A percentile compares a stretch with the other conserved stretches of the same genome.
Conservation (phyloP, 768 basidiomycete species). For the Auricularia sp. region DNA sequence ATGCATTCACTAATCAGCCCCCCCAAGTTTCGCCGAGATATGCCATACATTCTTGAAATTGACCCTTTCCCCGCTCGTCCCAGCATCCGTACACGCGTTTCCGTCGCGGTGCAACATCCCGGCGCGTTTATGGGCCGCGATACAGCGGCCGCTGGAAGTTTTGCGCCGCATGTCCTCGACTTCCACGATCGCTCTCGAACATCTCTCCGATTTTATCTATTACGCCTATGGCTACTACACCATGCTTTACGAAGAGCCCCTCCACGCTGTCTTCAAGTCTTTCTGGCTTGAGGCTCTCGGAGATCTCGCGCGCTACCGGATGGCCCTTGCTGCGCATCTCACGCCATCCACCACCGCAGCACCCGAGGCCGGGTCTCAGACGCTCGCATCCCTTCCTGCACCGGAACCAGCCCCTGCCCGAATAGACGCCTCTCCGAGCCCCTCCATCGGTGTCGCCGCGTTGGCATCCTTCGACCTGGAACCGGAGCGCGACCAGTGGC, state of each 20-base stretch:
- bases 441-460: slow-evolving; percentile 79
- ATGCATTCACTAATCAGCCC: slow-evolving; percentile 13
- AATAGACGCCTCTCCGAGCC: slow-evolving; percentile 56
- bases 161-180: slow-evolving; percentile 76
- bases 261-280: slow-evolving; percentile 55
- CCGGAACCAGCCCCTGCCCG: slow-evolving; percentile 37
- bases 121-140: slow-evolving; percentile 85
- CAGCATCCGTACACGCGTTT: slow-evolving; percentile 79
- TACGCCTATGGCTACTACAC: slow-evolving; percentile 95
- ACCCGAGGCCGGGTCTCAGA: slow-evolving; percentile 8
- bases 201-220: slow-evolving; percentile 89
- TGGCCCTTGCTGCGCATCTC: slow-evolving; percentile 82
- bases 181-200: slow-evolving; percentile 66
- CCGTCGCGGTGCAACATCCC: slow-evolving; percentile 95
- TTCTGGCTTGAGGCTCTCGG: slow-evolving; percentile 97
- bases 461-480: slow-evolving; percentile 76
- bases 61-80: slow-evolving; percentile 77
- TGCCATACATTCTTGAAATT: slow-evolving; percentile 84
- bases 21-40: slow-evolving; percentile 72
- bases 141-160: slow-evolving; percentile 83
- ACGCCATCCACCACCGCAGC: slow-evolving; percentile 41
- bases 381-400: slow-evolving; percentile 11
- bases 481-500: slow-evolving; percentile 88
- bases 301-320: slow-evolving; percentile 88
- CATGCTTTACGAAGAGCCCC: slow-evolving; percentile 73